Evolutionary conservation across 2,329 filamentous ascomycete genomes (phyloP).

Genomic region (Trichoderma sp.): DNA sequence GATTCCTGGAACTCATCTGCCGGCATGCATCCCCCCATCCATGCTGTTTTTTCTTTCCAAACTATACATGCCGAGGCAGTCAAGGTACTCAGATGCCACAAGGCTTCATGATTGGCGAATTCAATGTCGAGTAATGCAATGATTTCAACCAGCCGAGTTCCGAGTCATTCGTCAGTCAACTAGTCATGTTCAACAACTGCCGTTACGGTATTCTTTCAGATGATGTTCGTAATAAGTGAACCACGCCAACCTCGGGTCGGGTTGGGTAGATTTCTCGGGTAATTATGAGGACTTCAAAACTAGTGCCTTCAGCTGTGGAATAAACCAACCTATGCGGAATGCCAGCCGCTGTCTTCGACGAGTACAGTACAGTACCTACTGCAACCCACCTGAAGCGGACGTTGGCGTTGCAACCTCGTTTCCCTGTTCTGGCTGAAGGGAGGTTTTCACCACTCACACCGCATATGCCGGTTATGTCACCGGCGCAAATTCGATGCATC

Average conservation of each 20-base stretch:
- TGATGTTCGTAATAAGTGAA: neutral
- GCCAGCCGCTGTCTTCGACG: neutral
- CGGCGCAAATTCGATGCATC: neutral
- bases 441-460: neutral
- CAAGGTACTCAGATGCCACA: neutral
- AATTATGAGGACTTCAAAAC: neutral
- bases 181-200: neutral
- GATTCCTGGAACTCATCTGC: slow-evolving; percentile 3
- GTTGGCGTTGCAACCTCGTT: neutral
- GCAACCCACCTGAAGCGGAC: neutral
- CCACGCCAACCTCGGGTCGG: neutral
- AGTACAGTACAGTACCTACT: neutral
- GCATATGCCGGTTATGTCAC: neutral
- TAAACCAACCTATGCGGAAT: neutral
- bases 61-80: neutral
- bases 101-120: neutral
- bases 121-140: slow-evolving; percentile 2
- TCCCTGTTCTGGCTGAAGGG: neutral
- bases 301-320: neutral
- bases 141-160: neutral
- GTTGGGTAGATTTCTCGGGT: neutral
- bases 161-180: neutral
- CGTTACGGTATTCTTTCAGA: neutral
- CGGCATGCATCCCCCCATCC: slow-evolving; percentile 5
- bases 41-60: neutral